Evolutionary conservation across 495 filamentous ascomycete species (phyloP).

Genomic region (Pyrenopolyporus hunteri): DNA sequence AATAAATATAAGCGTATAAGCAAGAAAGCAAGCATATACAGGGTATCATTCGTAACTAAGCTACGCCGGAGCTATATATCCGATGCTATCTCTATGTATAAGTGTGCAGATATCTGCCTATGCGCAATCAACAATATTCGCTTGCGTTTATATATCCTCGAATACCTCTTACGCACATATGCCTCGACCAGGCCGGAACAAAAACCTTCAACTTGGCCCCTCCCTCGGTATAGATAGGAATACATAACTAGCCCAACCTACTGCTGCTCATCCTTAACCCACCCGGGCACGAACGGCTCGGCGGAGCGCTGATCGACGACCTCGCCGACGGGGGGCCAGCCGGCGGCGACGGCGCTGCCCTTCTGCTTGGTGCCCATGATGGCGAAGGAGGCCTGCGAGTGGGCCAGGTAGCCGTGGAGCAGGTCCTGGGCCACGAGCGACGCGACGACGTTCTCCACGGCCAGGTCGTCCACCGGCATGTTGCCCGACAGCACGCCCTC

Average conservation of each 20-base stretch:
- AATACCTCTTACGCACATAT: neutral
- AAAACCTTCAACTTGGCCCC: too few relatives aligned
- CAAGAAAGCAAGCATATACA: neutral
- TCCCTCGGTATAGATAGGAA: too few relatives aligned
- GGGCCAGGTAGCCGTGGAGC: constrained; percentile 86
- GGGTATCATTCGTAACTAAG: constrained; percentile 36
- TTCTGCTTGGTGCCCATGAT: constrained; percentile 77
- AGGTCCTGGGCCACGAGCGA: constrained; percentile 81
- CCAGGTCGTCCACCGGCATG: constrained; percentile 60
- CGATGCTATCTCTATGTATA: neutral
- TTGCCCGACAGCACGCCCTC: constrained; percentile 59
- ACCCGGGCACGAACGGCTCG: constrained; percentile 26
- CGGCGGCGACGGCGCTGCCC: constrained; percentile 52
- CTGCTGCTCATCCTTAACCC: constrained; percentile 22
- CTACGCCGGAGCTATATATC: neutral
- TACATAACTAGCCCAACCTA: too few relatives aligned
- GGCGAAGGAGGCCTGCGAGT: constrained; percentile 75
- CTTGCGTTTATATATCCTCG: neutral
- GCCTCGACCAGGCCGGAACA: neutral
- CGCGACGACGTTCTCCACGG: constrained; percentile 78
- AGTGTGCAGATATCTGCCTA: too few relatives aligned
- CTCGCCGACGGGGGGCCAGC: constrained; percentile 48
- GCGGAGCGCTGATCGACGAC: constrained; percentile 19
- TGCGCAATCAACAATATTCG: too few relatives aligned
- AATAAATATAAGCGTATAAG: neutral